Conservation (phyloP, 257 asterid species). For the Nicotiana otophora region DNA sequence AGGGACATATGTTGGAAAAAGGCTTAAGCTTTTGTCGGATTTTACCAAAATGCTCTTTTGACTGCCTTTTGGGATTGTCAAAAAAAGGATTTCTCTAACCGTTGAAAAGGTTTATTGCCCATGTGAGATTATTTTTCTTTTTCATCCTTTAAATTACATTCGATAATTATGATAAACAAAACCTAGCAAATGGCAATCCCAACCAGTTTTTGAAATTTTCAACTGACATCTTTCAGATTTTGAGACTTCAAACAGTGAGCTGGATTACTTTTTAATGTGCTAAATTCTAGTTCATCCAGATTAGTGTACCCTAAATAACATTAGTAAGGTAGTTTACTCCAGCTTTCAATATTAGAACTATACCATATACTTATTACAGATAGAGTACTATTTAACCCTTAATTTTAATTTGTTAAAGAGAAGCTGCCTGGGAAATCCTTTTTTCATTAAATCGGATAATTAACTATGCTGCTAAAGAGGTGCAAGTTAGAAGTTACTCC, state of each 20-base stretch:
- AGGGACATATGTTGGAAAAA: constrained; percentile 52
- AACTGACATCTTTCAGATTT: neutral
- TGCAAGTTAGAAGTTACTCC: too few relatives aligned
- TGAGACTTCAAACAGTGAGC: neutral
- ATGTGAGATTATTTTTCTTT: constrained; percentile 27
- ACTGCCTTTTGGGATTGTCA: constrained; percentile 47
- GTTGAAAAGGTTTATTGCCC: constrained; percentile 42
- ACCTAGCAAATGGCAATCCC: neutral
- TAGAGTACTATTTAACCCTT: too few relatives aligned
- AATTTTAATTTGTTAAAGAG: too few relatives aligned
- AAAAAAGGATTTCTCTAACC: constrained; percentile 44
- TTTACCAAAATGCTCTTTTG: constrained; percentile 76
- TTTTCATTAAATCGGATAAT: too few relatives aligned
- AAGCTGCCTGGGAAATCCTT: too few relatives aligned
- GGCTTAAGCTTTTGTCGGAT: constrained; percentile 59
- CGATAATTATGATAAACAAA: constrained; percentile 3
- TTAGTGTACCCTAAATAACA: neutral
- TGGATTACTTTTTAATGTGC: neutral
- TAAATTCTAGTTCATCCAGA: neutral
- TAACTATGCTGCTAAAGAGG: too few relatives aligned
- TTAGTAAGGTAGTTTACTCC: too few relatives aligned
- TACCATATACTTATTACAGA: too few relatives aligned
- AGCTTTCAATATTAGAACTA: too few relatives aligned
- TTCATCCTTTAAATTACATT: constrained; percentile 22
- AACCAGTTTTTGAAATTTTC: neutral